Evolutionary conservation across 257 asterid species (phyloP), one percentile per base, ranked within the genome.

Genomic region (Solanum megistacrolobum): DNA sequence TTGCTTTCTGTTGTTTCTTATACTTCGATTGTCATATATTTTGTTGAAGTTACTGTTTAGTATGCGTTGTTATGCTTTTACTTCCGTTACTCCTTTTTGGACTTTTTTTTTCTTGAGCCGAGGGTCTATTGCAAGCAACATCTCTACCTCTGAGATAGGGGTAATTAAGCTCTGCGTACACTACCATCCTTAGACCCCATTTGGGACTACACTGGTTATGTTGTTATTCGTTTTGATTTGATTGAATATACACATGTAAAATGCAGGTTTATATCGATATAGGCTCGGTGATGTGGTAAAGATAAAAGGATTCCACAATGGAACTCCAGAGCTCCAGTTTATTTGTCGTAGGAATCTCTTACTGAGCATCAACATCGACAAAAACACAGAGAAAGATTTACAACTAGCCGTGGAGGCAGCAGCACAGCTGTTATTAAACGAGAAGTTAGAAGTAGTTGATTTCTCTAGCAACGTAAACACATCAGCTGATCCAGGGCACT

Each of bases 351-450:
- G 95, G 62, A 96, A 94, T 87, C 99, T 97, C 58, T 95, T 96
- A 2, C 95, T 97, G 55, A 92, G 93, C 9, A 88, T 97, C 81
- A 97, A 96, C 95, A 96, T 97, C 8, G 99, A 97, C 95, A 97
- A 97, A 88, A 97, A 94, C 93, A 96, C 98, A 0, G 99, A 97
- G 92, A 97, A 95, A 91, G 99, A 97, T 52, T 87, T 97, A 13
- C 99, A 97, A 88, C 36, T 95, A 60, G 91, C 98, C 0, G 99
- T 97, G 3, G 99, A 96, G 71, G 92, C 93, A 2, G 99, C 99
- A 6, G 93, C 94, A 29, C 88, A 86, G 85, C 86, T 92, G 4
- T 90, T 97, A 9, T 87, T 94, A 0, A 92, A 87, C 55, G 96
- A 94, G 12, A 97, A 93, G 90, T 92, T 94, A 0, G 99, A 97